Evolutionary conservation across 1,284 basidiomycete genomes (phyloP), one percentile per base, ranked within the genome.

Genomic region (Ceratobasidium sp.): DNA sequence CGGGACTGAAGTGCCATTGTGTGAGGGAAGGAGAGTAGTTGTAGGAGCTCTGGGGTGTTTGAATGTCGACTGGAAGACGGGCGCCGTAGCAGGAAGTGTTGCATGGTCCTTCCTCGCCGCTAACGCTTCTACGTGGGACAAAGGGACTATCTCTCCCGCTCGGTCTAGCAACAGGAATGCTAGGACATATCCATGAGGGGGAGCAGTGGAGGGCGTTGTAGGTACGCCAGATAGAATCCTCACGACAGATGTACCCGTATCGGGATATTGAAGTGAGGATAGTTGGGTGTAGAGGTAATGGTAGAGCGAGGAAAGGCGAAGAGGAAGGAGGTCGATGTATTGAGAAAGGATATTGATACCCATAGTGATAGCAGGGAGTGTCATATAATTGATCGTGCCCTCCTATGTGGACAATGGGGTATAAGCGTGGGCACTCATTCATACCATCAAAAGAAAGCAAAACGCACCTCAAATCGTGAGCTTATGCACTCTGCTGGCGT

Each of bases 311-410:
- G 89, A 88, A 63, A 93, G 84, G 44, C 92, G 86, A 23, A 91
- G 81, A n/a, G 91, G 88, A 49, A 93, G 85, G 79, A 92, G 89
- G 3, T 91, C 89, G 50, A 92, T 84, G 80, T 92, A 93, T 57
- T 88, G 88, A 5, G 91, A 87, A 49, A 93, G 86, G 78, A 92
- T 89, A 63, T 87, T 86, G 35, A 93, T 83, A 26, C 92, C 92
- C 73, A 90, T 87, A 32, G 90, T 91, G 73, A 94, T 85, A 7
- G 91, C 89, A 28, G 90, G 87, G 46, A 94, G 82, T 54, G 86
- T 88, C 49, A 92, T 82, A 77, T 91, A 94, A 79, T 94, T 93
- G 77, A 93, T 87, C 21, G 93, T 94, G 23, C 93, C 92, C 76
- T 93, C 92, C 90, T 94, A 46, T 26, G 30, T 23, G 58, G 77